These are phyloP conservation scores for Hypoxylon trugodes DNA, from an alignment of 495 filamentous ascomycete genomes.

Conservation along the genomic window DNA sequence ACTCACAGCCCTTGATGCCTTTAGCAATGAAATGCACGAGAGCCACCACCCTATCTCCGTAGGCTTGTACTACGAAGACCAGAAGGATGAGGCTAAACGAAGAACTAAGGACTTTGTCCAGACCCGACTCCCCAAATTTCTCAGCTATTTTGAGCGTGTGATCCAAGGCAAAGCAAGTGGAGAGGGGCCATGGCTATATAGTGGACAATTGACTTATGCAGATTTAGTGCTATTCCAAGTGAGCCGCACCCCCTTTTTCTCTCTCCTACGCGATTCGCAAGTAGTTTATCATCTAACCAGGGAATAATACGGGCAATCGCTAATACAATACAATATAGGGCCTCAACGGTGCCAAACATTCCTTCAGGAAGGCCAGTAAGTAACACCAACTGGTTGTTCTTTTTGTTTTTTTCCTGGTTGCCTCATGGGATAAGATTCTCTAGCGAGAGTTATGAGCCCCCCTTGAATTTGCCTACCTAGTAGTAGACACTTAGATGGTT, in stretches of 20 bases:
- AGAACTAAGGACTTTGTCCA: conserved; percentile 61
- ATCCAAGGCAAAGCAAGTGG: conserved; percentile 62
- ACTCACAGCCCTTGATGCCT: conserved; percentile 71
- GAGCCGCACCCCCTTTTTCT: not conserved
- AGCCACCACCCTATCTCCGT: conserved; percentile 70
- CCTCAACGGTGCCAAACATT: conserved; percentile 56
- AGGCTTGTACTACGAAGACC: conserved; percentile 70
- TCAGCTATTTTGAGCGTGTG: conserved; percentile 70
- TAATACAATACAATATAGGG: conserved; percentile 32
- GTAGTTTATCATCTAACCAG: not conserved
- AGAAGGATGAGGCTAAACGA: conserved; percentile 65
- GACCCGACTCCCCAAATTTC: conserved; percentile 70
- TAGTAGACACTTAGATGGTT: too few relatives aligned
- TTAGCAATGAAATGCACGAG: conserved; percentile 72
- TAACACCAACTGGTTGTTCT: too few relatives aligned
- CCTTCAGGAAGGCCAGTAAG: conserved; percentile 68
- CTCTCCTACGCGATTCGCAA: not conserved
- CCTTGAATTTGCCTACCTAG: too few relatives aligned
- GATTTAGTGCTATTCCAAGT: conserved; percentile 76
- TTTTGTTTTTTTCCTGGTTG: too few relatives aligned
- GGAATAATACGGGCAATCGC: not conserved
- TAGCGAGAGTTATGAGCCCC: too few relatives aligned
- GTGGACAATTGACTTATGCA: conserved; percentile 66
- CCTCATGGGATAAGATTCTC: too few relatives aligned
- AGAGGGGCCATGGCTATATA: conserved; percentile 66